Evolutionary conservation across 1,284 basidiomycete species (phyloP), one percentile per base, ranked within the genome.

Genomic region (Cutaneotrichosporon curvatum): DNA sequence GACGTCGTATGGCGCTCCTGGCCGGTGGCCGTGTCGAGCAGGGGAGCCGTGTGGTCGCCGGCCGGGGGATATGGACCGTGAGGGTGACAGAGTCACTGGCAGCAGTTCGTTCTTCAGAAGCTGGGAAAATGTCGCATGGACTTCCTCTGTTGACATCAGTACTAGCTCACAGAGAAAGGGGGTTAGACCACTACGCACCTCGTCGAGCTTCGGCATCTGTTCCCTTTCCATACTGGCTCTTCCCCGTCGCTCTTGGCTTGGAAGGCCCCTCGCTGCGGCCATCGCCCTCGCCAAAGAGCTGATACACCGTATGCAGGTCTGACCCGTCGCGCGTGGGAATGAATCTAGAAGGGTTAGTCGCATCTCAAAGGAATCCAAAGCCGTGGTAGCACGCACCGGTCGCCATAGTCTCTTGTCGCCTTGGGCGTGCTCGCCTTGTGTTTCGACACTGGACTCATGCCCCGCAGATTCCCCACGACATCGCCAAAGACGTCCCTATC

Each of bases 61-160:
- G 23, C 55, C 45, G 57, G 42, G 42, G 5, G 62, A 60, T 18
- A 37, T 43, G 11, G 51, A 57, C 33, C 40, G 56, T 8, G 54
- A 57, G 30, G 53, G 56, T 14, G 61, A 51, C 14, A 44, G 42
- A 16, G 56, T 40, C 1, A 57, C 56, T 6, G 75, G 71, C 54
- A 78, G 76, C 9, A 79, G 69, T 53, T 79, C 78, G 34, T 70
- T 70, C 37, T 74, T 75, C 14, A 79, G 71, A 2, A 78, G 59
- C 18, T 73, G 68, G 16, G 73, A 72, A 59, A 78, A 79, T 0
- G 76, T 75, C 44, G 71, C 66, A 55, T 77, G 75, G 9, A 76
- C 73, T 59, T 77, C 74, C 44, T 76, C 75, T 75, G 60, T 39
- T 42, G 20, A 28, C 20, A 22, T 39, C 25, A n/a, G n/a, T n/a